Conservation (phyloP, 164 flowering plant species). For the Vitis riparia region DNA sequence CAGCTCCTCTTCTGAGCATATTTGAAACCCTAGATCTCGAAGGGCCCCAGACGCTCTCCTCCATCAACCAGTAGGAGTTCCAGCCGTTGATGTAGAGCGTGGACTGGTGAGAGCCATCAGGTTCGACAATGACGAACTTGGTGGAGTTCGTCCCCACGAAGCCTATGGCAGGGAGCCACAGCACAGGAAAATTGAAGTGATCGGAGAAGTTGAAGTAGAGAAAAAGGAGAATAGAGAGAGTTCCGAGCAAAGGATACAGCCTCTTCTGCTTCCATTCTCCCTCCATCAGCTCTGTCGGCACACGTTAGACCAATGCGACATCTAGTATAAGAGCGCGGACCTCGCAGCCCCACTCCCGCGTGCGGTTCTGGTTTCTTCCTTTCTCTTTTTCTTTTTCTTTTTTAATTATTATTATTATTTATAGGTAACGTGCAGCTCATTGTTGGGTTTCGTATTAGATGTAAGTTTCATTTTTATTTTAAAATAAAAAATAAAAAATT, state of each 20-base stretch:
- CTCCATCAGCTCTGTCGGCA: conserved; percentile 22
- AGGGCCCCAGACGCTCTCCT: conserved; percentile 35
- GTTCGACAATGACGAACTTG: conserved; percentile 26
- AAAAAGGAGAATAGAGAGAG: conserved; percentile 19
- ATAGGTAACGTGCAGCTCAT: too few relatives aligned
- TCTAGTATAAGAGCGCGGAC: too few relatives aligned
- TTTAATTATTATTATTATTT: too few relatives aligned
- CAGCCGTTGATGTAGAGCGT: conserved; percentile 53
- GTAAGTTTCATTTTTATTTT: too few relatives aligned
- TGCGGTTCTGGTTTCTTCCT: too few relatives aligned
- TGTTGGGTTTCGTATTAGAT: too few relatives aligned
- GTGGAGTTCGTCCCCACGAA: conserved; percentile 43
- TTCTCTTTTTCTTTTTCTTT: too few relatives aligned
- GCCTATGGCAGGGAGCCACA: conserved; percentile 41
- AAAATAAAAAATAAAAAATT: too few relatives aligned
- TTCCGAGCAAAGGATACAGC: conserved; percentile 35
- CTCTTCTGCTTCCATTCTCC: conserved; percentile 25
- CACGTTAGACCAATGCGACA: too few relatives aligned
- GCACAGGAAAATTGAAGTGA: conserved; percentile 25
- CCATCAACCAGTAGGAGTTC: conserved; percentile 70
- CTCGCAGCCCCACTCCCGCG: too few relatives aligned
- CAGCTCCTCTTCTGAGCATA: conserved; percentile 43
- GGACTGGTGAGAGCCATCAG: conserved; percentile 10
- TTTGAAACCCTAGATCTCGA: conserved; percentile 32
- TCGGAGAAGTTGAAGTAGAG: conserved; percentile 39